Evolutionary conservation across 345 rosid genomes (phyloP).

Genomic region (Lumnitzera racemosa): DNA sequence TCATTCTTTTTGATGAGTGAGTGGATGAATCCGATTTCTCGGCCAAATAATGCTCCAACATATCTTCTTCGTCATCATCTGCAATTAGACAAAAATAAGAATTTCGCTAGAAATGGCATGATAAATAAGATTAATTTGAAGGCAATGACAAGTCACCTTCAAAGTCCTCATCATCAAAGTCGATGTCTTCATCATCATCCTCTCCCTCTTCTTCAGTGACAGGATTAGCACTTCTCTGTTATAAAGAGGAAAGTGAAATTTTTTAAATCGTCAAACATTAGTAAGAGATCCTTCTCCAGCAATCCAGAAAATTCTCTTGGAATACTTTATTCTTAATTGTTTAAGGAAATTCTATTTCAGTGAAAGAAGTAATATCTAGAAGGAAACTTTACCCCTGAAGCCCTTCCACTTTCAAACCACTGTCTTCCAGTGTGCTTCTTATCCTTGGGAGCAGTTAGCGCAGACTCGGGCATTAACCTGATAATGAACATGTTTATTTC

Average conservation of each 20-base stretch:
- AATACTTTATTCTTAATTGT: too few relatives aligned
- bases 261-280: background rate
- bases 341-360: background rate
- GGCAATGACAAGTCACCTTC: constrained; percentile 44
- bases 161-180: constrained; percentile 86
- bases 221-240: constrained; percentile 69
- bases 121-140: constrained; percentile 10
- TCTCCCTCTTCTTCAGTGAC: constrained; percentile 50
- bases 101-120: constrained; percentile 2
- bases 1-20: constrained; percentile 45
- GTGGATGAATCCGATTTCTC: constrained; percentile 64
- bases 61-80: constrained; percentile 74
- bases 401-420: constrained; percentile 93
- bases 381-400: constrained; percentile 29
- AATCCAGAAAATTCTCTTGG: too few relatives aligned
- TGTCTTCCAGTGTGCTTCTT: constrained; percentile 88
- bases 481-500: constrained; percentile 4
- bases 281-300: too few relatives aligned
- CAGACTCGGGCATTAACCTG: constrained; percentile 94
- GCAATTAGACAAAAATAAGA: constrained; percentile 9
- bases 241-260: constrained; percentile 3
- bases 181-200: constrained; percentile 84
- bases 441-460: constrained; percentile 64
- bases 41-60: constrained; percentile 79
- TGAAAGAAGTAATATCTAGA: background rate